Percentiles rank a stretch among this genome's conserved stretches.
phyloP scores from a whole-genome alignment of 2,329 filamentous ascomycete genomes.

The Aspergillus fumigatiaffinis region DNA sequence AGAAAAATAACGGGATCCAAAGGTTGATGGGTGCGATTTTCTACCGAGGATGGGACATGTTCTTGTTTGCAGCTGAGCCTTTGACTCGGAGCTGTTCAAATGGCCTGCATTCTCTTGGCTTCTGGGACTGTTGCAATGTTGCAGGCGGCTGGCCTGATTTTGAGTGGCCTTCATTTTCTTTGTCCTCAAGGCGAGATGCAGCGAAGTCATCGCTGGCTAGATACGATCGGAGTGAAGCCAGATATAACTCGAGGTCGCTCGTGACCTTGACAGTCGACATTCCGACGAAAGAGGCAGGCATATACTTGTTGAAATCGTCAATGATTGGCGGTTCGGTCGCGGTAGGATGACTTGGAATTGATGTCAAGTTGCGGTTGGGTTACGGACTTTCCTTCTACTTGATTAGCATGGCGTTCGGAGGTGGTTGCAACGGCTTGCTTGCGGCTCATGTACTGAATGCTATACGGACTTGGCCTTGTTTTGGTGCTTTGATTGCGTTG shows the following conservation, averaged over 20 bases:
- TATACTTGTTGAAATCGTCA: background rate
- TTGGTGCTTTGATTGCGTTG: background rate
- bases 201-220: conserved; percentile 11
- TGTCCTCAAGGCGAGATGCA: background rate
- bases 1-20: conserved; percentile 1
- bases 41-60: background rate
- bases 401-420: conserved; percentile 17
- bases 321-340: background rate
- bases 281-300: conserved; percentile 3
- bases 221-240: conserved; percentile 27
- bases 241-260: conserved; percentile 26
- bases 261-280: conserved; percentile 31
- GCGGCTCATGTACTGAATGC: background rate
- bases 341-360: background rate
- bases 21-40: background rate
- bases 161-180: background rate
- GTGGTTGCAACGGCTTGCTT: background rate
- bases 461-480: conserved; percentile 2
- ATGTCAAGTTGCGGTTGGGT: conserved; percentile 1
- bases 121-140: background rate
- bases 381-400: conserved; percentile 13
- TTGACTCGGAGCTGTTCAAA: background rate
- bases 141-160: background rate
- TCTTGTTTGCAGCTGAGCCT: background rate
- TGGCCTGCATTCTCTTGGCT: background rate